A percentile compares a stretch with the other conserved stretches of the same genome.
Conservation (phyloP, 2,329 filamentous ascomycete species). For the Whalleya microplaca region DNA sequence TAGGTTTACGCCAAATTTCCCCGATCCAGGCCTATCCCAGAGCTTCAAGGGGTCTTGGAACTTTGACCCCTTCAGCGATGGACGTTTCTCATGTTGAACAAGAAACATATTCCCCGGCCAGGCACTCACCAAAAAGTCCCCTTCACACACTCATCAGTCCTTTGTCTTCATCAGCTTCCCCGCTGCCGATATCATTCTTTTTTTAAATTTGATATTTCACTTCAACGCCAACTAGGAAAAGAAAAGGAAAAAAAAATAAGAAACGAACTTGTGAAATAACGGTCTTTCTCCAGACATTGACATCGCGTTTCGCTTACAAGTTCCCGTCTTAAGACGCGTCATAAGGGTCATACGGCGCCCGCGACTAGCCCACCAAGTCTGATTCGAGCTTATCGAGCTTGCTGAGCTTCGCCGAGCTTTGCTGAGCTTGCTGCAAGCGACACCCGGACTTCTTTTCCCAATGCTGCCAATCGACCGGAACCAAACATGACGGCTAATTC, state of each 20-base stretch:
- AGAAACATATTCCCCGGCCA: neutral
- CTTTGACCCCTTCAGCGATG: neutral
- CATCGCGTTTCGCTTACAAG: conserved; percentile 1
- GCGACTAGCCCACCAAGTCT: neutral
- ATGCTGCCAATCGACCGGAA: conserved; percentile 28
- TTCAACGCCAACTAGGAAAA: too few species aligned
- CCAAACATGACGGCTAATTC: conserved; percentile 54
- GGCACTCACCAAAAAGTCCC: neutral
- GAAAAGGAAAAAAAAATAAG: neutral
- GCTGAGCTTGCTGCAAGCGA: conserved; percentile 7
- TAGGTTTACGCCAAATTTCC: conserved; percentile 19
- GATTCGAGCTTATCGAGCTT: too few species aligned
- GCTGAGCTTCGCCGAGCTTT: too few species aligned
- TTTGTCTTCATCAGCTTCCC: neutral
- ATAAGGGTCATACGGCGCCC: neutral
- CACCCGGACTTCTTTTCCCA: conserved; percentile 14
- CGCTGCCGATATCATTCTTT: neutral
- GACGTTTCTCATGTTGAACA: neutral
- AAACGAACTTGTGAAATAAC: conserved; percentile 24
- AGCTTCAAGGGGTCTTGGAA: neutral
- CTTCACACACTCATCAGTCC: neutral
- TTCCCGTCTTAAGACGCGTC: neutral
- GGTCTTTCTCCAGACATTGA: conserved; percentile 16
- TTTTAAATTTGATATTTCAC: neutral
- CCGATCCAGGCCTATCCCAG: conserved; percentile 4